Evolutionary conservation across 495 filamentous ascomycete species (phyloP), one percentile per base, ranked within the genome.

Genomic region (Neurospora hispaniola): DNA sequence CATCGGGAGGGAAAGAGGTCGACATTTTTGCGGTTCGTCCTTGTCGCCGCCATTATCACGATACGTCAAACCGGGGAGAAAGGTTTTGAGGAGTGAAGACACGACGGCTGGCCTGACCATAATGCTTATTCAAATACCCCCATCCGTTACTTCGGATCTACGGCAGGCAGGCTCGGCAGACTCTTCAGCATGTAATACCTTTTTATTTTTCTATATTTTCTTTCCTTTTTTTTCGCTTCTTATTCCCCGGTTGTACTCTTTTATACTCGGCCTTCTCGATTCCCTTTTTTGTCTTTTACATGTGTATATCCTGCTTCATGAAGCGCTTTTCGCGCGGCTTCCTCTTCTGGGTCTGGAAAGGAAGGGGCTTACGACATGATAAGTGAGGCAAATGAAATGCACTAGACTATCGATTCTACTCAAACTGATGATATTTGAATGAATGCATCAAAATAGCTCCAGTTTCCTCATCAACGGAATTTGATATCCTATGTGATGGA

Each of bases 101-200:
- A 70, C 71, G 73, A 72, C 76, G 76, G 75, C 75, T 77, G 78
- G 80, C 76, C 80, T 76, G 81, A 81, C 84, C 84, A 84, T 83
- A 79, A 81, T 78, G 82, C 83, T 80, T 80, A 77, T 40, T 80
- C 79, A 80, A 78, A 82, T 81, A 77, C 81, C 77, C 74, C 76
- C 79, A 73, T 79, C 74, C 75, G 74, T 77, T 77, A 78, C 81
- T 71, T 78, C 73, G 75, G 74, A 75, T 80, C 72, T 72, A 73
- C 71, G 72, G 75, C 73, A 73, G 69, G 72, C 40, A 54, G 73
- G 73, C 74, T 75, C 70, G 48, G 76, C 73, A 78, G 76, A 66
- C 81, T 83, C 80, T 81, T 82, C 81, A 83, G 81, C 84, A 81
- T 85, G 81, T 85, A 85, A 84, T 85, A 84, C 79, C 81, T 83